phyloP scores from a whole-genome alignment of 306 rosid species.

The Psophocarpus tetragonolobus region DNA sequence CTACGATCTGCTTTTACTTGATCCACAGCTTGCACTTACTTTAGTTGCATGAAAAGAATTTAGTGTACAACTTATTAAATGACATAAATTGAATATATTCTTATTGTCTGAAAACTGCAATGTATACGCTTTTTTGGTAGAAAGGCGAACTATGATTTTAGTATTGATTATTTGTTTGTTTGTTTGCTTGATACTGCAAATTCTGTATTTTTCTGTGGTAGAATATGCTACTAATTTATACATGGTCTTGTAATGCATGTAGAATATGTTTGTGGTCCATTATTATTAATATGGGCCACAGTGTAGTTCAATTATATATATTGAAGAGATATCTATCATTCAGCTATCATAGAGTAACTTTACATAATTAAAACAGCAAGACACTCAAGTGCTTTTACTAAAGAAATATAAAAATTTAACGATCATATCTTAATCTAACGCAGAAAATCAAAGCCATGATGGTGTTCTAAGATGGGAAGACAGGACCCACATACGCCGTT shows the following conservation, averaged over 20 bases:
- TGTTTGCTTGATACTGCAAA: neutral
- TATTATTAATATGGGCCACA: constrained; percentile 42
- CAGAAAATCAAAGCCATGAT: constrained; percentile 54
- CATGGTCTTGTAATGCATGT: neutral
- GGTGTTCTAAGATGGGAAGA: constrained; percentile 54
- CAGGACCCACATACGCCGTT: constrained; percentile 74
- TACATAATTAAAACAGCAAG: constrained; percentile 44
- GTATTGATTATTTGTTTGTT: neutral
- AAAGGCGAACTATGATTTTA: neutral
- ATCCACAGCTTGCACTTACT: neutral
- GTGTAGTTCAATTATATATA: constrained; percentile 31
- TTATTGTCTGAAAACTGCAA: neutral
- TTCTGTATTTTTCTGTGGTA: neutral
- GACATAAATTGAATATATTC: neutral
- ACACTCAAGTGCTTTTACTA: constrained; percentile 45
- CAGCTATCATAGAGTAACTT: constrained; percentile 60
- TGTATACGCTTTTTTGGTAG: neutral
- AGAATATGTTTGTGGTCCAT: constrained; percentile 8
- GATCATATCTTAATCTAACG: constrained; percentile 39
- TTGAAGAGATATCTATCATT: constrained; percentile 49
- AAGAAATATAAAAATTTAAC: constrained; percentile 38
- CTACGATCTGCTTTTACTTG: neutral
- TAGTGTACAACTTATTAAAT: neutral
- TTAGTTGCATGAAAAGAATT: neutral
- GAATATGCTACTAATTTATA: neutral